Evolutionary conservation across 1,284 basidiomycete species (phyloP).

Genomic region (Sporisorium graminicola): DNA sequence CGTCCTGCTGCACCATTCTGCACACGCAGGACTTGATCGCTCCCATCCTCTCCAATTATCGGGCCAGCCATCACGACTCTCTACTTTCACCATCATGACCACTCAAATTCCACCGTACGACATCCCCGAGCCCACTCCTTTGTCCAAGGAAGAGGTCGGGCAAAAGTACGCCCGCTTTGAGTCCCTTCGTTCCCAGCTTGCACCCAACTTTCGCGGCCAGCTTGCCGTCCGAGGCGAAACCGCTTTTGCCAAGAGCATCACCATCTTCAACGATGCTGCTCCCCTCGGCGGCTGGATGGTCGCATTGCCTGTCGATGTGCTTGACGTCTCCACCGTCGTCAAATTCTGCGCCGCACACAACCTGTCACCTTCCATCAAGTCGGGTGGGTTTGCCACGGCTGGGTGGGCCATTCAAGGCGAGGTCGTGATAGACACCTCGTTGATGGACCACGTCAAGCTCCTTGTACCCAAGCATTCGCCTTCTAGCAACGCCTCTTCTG

Average conservation of each 20-base stretch:
- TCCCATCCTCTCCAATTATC: neutral
- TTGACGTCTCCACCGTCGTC: conserved; percentile 51
- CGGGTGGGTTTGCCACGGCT: conserved; percentile 87
- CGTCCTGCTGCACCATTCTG: conserved; percentile 52
- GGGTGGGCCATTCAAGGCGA: conserved; percentile 88
- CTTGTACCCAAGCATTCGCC: conserved; percentile 72
- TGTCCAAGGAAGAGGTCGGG: conserved; percentile 28
- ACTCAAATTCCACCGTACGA: conserved; percentile 47
- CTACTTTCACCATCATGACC: conserved; percentile 14
- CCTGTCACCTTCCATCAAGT: conserved; percentile 84
- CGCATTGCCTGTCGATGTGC: conserved; percentile 36
- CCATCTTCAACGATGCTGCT: conserved; percentile 60
- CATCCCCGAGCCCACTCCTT: conserved; percentile 39
- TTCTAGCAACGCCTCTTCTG: neutral
- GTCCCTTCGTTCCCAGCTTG: conserved; percentile 30
- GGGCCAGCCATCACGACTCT: neutral
- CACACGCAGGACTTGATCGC: conserved; percentile 35
- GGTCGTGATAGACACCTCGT: conserved; percentile 82
- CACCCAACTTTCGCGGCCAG: conserved; percentile 35
- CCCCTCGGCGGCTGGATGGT: conserved; percentile 57
- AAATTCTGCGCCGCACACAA: conserved; percentile 76
- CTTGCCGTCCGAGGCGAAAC: conserved; percentile 45
- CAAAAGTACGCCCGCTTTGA: conserved; percentile 36
- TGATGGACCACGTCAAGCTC: conserved; percentile 77
- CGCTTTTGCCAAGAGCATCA: conserved; percentile 44